phyloP scores from a whole-genome alignment of 139 green algal genomes.

The Chlorella vulgaris region DNA sequence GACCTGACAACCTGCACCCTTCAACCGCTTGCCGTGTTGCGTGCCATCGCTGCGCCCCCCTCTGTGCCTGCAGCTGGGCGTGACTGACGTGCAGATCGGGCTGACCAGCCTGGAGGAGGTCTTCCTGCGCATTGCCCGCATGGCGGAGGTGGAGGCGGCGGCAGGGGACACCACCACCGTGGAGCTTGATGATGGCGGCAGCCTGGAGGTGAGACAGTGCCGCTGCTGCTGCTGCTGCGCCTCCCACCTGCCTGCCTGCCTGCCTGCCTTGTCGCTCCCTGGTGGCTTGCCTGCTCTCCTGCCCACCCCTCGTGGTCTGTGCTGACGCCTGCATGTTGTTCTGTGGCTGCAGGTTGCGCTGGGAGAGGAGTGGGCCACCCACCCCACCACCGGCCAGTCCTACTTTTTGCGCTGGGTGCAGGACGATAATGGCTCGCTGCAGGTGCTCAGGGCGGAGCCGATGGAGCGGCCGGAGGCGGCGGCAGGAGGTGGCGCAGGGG shows the following conservation, averaged over 20 bases:
- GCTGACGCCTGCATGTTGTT: neutral
- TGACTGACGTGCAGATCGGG: slow-evolving; percentile 76
- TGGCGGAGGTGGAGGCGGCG: slow-evolving; percentile 72
- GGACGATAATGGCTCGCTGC: slow-evolving; percentile 67
- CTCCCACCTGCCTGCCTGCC: neutral
- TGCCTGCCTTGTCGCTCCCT: neutral
- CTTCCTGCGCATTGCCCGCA: slow-evolving; percentile 82
- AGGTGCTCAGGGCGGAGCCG: slow-evolving; percentile 44
- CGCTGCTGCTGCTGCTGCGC: neutral
- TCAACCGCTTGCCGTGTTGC: neutral
- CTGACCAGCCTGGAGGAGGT: slow-evolving; percentile 76
- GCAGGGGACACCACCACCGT: slow-evolving; percentile 30
- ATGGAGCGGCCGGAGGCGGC: neutral
- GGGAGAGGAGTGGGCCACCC: slow-evolving; percentile 51
- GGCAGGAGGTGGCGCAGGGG: neutral
- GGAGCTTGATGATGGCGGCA: slow-evolving; percentile 52
- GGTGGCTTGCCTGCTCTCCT: neutral
- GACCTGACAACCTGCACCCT: too few relatives aligned
- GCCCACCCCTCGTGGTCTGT: neutral
- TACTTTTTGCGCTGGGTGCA: slow-evolving; percentile 71
- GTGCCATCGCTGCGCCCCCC: neutral
- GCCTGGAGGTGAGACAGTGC: neutral
- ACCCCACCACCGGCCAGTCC: slow-evolving; percentile 32
- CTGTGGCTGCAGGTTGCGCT: slow-evolving; percentile 35
- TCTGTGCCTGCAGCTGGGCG: slow-evolving; percentile 43